A percentile compares a stretch with the other conserved stretches of the same genome.
These are phyloP conservation scores for Phytophthora megakarya DNA, from an alignment of 352 stramenopile species.

Conservation along the genomic window DNA sequence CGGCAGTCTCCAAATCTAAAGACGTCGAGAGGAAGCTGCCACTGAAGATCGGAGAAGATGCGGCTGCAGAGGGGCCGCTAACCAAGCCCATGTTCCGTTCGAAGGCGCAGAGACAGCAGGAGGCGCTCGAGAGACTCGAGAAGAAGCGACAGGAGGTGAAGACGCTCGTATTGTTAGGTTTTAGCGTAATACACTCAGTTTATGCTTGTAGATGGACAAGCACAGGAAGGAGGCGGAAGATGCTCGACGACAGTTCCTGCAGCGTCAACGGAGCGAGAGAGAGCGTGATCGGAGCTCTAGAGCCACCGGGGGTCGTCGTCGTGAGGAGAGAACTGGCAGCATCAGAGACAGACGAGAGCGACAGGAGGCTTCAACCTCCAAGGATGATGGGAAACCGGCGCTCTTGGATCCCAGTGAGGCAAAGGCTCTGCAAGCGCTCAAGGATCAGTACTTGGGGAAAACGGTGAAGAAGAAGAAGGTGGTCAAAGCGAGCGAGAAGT, in stretches of 20 bases:
- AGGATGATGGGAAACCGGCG: constrained; percentile 22
- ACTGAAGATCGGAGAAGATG: constrained; percentile 29
- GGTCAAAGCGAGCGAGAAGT: constrained; percentile 93
- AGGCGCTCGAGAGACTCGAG: constrained; percentile 73
- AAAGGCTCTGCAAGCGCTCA: constrained; percentile 81
- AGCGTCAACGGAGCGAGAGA: constrained; percentile 55
- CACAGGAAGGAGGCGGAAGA: constrained; percentile 61
- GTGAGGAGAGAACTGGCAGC: constrained; percentile 16
- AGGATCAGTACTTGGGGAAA: constrained; percentile 91
- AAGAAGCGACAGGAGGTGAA: constrained; percentile 67
- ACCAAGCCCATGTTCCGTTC: constrained; percentile 74
- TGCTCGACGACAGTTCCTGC: constrained; percentile 63
- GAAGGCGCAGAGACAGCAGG: constrained; percentile 80
- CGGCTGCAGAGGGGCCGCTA: neutral
- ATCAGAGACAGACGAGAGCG: constrained; percentile 15
- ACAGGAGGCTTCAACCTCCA: constrained; percentile 10
- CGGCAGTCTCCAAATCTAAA: neutral
- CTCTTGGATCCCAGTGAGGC: constrained; percentile 55
- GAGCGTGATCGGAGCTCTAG: constrained; percentile 27
- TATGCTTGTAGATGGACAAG: constrained; percentile 51
- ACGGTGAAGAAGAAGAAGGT: constrained; percentile 88
- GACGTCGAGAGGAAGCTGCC: constrained; percentile 41
- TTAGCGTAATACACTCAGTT: too few species aligned
- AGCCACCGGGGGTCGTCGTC: constrained; percentile 24
- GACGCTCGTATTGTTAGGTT: neutral